Base-by-base conservation (phyloP, 2,329 filamentous ascomycete genomes). In the Trichoderma asperellum region DNA sequence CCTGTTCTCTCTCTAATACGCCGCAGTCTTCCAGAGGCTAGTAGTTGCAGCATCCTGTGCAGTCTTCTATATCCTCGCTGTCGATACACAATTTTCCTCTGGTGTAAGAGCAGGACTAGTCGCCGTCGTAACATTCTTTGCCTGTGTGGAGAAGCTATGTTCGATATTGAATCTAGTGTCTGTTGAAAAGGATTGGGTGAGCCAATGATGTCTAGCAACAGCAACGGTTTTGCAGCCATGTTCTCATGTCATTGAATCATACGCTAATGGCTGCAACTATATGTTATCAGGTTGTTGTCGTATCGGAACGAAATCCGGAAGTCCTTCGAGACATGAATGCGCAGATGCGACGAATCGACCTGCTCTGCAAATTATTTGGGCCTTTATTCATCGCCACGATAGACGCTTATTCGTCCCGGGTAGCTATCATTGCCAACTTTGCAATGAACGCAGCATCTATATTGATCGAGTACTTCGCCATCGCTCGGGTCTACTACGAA, bases 111-210 rank as follows among this genome's bases (percentile, higher is more conserved):
- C 55, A 59, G 43, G n/a, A 3, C 29, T 70, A 11, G 21, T 70
- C 12, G 63, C 35, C 10, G 10, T 68, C 2, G 52, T 60, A 10
- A 64, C 65, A 0, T 21, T 87, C 0, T 79, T 92, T 56, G 89
- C 89, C 0, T 91, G 90, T 68, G 74, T 90, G 1, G 92, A 94
- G 78, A 94, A 93, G 76, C 77, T 92, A 10, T 84, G 83, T 16
- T 84, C 88, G 1, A 83, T 89, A 6, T 83, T 88, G 76, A 93
- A 93, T 75, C 82, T 87, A 0, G 86, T 93, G 0, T 83, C 91
- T 0, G 84, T 94, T 0, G 91, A 93, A 76, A 82, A 88, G 74
- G 91, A 94, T 73, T 93, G 91, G 91, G 84, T 88, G 72, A 49
- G 68, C 21, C 4, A 55, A n/a, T 12, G 8, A 4, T 49, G 7